Base-by-base conservation (phyloP, 371 early-diverging fungal species). In the Actinomucor elegans region DNA sequence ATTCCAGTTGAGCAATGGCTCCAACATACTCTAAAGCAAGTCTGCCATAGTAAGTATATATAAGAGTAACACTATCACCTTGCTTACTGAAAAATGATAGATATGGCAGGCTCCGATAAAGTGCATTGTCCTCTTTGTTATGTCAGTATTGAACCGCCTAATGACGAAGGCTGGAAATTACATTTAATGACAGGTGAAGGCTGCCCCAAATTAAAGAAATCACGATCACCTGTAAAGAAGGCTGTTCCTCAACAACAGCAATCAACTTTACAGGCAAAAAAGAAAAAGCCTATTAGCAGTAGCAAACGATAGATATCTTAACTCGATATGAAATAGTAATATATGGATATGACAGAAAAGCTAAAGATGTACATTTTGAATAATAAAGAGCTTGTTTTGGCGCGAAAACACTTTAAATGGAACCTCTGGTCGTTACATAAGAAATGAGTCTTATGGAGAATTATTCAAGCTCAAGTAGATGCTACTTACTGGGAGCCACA, bases 81-180 rank as follows among this genome's bases (percentile, higher is more conserved):
- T 0, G 5, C 6, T 27, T 6, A 14, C 33, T 27, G 5, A 34
- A n/a, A 3, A 4, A 12, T 34, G 5, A 34, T 34, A 3, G 6
- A 12, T 34, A 23, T 12, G 0, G 6, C 8, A 21, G 6, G 43
- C 14, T 46, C 46, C 12, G 35, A 55, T 32, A 57, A 66, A 32
- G 74, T 76, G 18, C 69, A 81, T 33, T 92, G 91, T 59, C 89
- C 91, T 10, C 59, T 88, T 2, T 90, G 91, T 58, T 77, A 80
- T 9, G 32, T 44, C 1, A 69, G 75, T 32, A 71, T 90, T 18
- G 66, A 64, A 21, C 78, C 83, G 12, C 73, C 74, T 3, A 80
- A 77, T 4, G 91, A 91, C 8, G 64, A 59, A 11, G 77, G 81
- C 10, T 91, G 90, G 90, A 85, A 80, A 28, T 36, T 55, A 15